Evolutionary conservation across 208 protist species (phyloP), one percentile per base, ranked within the genome.

Genomic region (Strigomonas oncopelti): DNA sequence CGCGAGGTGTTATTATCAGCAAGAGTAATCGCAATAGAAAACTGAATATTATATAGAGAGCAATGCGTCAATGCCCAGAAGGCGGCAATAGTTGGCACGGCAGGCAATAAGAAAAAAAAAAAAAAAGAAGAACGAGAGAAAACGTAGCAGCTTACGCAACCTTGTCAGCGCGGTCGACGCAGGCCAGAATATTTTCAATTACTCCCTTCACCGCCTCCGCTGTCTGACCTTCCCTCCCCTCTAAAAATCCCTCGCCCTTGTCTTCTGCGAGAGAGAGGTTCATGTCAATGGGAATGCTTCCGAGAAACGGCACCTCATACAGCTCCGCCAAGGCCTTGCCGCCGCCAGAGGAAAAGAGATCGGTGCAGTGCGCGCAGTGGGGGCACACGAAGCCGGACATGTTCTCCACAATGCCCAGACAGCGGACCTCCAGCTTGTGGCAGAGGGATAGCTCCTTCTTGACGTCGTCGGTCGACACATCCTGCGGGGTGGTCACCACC

Each of bases 301-400:
- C 90, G 8, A 94, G 80, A 65, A 92, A 94, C 20, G 79, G 71
- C 61, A 94, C 87, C 56, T 92, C 85, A 71, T 94, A 94, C 74
- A 83, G 75, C 61, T 80, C 68, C 27, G 87, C 78, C 52, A 96
- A 77, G 66, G 81, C 82, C 59, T 75, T 62, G 9, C 90, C 92
- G n/a, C 92, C 94, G 31, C 88, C 91, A 18, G 62, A 70, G 20
- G 86, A 85, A 68, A 97, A 97, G 32, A 97, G 90, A 66, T 90
- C 81, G 3, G 87, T 95, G 74, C 88, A 92, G 66, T 94, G 86
- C 27, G 81, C 81, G 58, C 94, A 97, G 76, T 96, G 87, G 0
- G 94, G 94, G 76, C 94, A 97, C 32, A 92, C 91, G 59, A 95
- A 96, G 32, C 92, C 92, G 0, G 81, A 92, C 94, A 97, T 97